Evolutionary conservation across 2,329 filamentous ascomycete genomes (phyloP).

Genomic region (Fonsecaea multimorphosa): DNA sequence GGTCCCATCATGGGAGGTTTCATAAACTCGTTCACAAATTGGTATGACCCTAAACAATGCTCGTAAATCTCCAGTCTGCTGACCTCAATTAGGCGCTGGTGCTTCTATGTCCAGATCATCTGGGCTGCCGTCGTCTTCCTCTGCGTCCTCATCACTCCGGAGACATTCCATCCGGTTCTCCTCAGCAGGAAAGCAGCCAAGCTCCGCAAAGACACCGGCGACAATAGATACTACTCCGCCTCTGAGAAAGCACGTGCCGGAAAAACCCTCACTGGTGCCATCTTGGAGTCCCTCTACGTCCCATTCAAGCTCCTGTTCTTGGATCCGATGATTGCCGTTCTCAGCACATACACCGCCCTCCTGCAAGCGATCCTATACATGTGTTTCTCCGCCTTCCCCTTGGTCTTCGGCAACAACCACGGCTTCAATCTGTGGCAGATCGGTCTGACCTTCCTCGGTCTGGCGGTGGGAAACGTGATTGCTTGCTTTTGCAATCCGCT

Average conservation of each 20-base stretch:
- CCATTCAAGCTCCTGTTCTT: conserved; percentile 48
- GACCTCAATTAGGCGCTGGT: conserved; percentile 64
- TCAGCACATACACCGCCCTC: conserved; percentile 47
- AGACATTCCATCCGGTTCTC: conserved; percentile 79
- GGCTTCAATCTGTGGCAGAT: conserved; percentile 43
- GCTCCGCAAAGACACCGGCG: conserved; percentile 69
- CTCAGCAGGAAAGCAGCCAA: conserved; percentile 70
- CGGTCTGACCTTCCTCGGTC: conserved; percentile 52
- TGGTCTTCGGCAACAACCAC: conserved; percentile 49
- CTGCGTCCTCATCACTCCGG: conserved; percentile 73
- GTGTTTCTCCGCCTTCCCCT: conserved; percentile 47
- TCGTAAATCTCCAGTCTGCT: neutral
- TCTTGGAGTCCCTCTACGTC: conserved; percentile 62
- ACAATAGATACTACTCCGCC: conserved; percentile 43
- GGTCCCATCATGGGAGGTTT: conserved; percentile 46
- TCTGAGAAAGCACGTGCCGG: conserved; percentile 67
- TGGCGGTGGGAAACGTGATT: conserved; percentile 52
- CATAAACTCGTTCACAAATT: conserved; percentile 72
- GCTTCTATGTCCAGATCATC: conserved; percentile 76
- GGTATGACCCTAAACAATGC: conserved; percentile 47
- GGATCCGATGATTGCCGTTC: conserved; percentile 48
- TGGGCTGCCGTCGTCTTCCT: conserved; percentile 68
- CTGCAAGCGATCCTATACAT: conserved; percentile 47
- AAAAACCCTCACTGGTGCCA: conserved; percentile 67
- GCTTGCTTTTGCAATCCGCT: conserved; percentile 51